Conservation (phyloP, 768 basidiomycete species). For the Boletus subparvulus region DNA sequence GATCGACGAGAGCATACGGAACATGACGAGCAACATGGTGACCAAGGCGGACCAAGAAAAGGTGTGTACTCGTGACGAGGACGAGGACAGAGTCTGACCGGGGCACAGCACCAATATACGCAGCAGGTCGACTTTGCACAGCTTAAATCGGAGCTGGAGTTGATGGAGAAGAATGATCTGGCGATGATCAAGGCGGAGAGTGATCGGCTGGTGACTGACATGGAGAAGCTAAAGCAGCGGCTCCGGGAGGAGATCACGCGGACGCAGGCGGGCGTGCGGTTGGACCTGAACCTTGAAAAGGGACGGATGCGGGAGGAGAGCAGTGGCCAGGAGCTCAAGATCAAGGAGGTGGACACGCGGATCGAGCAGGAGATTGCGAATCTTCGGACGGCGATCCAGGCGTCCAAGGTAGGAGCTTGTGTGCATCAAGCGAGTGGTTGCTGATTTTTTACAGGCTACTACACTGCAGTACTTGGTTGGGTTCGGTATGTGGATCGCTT, state of each 20-base stretch:
- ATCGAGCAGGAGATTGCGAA: conserved; percentile 96
- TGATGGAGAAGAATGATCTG: conserved; percentile 96
- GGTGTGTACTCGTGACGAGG: conserved; percentile 43
- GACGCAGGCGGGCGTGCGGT: conserved; percentile 88
- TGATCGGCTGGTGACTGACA: conserved; percentile 86
- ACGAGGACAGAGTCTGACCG: conserved; percentile 2
- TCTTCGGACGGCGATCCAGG: conserved; percentile 78
- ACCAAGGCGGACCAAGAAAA: conserved; percentile 96
- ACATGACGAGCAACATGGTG: conserved; percentile 96
- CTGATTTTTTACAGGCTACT: conserved; percentile 53
- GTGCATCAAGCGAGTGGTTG: background rate
- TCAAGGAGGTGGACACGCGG: conserved; percentile 95
- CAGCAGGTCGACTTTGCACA: conserved; percentile 97
- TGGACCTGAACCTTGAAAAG: conserved; percentile 97
- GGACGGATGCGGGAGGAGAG: conserved; percentile 93
- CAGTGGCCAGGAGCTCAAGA: conserved; percentile 88
- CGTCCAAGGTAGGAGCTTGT: conserved; percentile 61
- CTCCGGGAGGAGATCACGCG: conserved; percentile 88
- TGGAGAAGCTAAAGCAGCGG: conserved; percentile 93
- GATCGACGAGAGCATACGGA: conserved; percentile 93
- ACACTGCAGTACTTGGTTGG: conserved; percentile 87
- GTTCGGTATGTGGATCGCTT: conserved; percentile 56
- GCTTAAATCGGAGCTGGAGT: conserved; percentile 92
- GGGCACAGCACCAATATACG: conserved; percentile 77
- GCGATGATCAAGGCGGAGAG: conserved; percentile 95